Evolutionary conservation across 2,329 filamentous ascomycete genomes (phyloP), one percentile per base, ranked within the genome.

Genomic region (Ceratocystis papillata): DNA sequence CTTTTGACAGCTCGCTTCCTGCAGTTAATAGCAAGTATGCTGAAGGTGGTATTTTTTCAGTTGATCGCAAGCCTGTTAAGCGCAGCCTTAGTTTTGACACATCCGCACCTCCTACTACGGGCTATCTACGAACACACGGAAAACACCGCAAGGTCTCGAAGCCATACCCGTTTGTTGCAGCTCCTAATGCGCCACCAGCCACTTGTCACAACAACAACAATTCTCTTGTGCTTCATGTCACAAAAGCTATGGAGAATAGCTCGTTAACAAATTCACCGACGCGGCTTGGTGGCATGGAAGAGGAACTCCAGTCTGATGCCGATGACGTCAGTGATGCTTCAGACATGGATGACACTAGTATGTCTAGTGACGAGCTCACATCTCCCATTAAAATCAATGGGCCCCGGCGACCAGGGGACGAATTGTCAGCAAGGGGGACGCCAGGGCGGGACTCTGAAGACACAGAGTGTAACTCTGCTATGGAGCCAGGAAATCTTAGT

Each of bases 11-110:
- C 4, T 76, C 76, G 17, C 74, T 84, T 41, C 79, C 81, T 0
- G 73, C 79, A 65, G 81, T 82, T 55, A 83, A 80, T 69, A 82
- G 80, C 69, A 85, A 85, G 69, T 85, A 85, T 69, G 79, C 82
- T 69, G 78, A 79, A 59, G 81, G 79, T 3, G 83, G 83, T 15
- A 76, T 79, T 1, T 85, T 82, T 68, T 78, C 81, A 67, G 81
- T 78, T 71, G 72, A 72, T 62, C 72, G 75, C 70, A 71, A 74
- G 22, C 70, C 72, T 65, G 41, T 71, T 53, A 71, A 74, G 50
- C 72, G 71, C 59, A 74, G 71, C 44, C 67, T 69, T 22, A 75
- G 70, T 50, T 69, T 70, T 50, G 72, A 73, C 30, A 69, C 71
- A 3, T 74, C 75, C 15, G 72, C 72, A 17, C 75, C 79, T 6